phyloP scores from a whole-genome alignment of 1,284 basidiomycete genomes.

The Microbotryum lychnidis-dioicae region DNA sequence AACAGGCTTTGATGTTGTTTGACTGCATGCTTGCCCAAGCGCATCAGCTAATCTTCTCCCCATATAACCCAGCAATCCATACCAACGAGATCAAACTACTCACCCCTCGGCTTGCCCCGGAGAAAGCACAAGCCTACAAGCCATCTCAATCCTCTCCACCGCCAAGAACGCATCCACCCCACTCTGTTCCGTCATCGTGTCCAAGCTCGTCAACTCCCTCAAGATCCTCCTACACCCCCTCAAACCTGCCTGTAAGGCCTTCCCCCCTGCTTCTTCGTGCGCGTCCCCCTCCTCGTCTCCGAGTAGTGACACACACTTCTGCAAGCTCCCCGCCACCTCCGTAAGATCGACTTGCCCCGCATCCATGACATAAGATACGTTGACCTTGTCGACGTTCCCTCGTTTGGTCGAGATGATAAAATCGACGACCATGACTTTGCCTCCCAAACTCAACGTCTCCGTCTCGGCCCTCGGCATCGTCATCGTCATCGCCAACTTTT shows the following conservation, averaged over 20 bases:
- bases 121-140: too few species aligned
- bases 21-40: too few species aligned
- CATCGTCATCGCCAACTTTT: too few species aligned
- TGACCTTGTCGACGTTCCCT: slow-evolving; percentile 8
- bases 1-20: too few species aligned
- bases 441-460: slow-evolving; percentile 18
- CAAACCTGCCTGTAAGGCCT: not conserved
- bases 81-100: too few species aligned
- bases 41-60: too few species aligned
- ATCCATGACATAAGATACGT: slow-evolving; percentile 20
- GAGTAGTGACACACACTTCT: not conserved
- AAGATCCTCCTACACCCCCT: slow-evolving; percentile 1
- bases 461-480: not conserved
- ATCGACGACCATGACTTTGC: slow-evolving; percentile 30
- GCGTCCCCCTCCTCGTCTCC: too few species aligned
- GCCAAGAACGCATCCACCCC: slow-evolving; percentile 1
- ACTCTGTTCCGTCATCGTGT: slow-evolving; percentile 15
- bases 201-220: slow-evolving; percentile 10
- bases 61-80: too few species aligned
- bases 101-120: too few species aligned
- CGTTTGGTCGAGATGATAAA: slow-evolving; percentile 1
- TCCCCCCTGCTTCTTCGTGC: not conserved
- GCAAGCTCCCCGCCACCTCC: not conserved
- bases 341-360: not conserved
- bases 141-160: too few species aligned